Evolutionary conservation across 1,139 yeast species (phyloP), one percentile per base, ranked within the genome.

Genomic region (Magnusiomyces ingens): DNA sequence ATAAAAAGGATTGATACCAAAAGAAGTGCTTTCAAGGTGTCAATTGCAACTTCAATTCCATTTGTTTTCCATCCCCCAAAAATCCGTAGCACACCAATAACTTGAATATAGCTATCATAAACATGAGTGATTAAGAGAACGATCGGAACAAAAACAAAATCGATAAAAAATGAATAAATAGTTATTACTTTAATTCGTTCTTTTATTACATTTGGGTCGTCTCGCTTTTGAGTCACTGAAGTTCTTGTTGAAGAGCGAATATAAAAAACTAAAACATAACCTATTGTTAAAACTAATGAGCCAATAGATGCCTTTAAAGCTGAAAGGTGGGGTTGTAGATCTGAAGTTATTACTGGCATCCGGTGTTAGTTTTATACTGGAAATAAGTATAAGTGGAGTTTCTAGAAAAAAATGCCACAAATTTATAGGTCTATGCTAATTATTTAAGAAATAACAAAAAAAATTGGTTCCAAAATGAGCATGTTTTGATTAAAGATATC

Each of bases 161-260:
- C 65, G 1, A 62, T 54, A 5, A 70, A 52, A 2, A 69, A 48
- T 15, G 77, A 64, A 12, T 62, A 60, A 26, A 68, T 53, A 49
- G 77, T 68, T 47, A 78, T 67, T 2, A 65, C 51, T 1, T 65
- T 55, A 17, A 78, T 70, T 32, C 82, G 70, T 15, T 54, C 57
- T 35, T 73, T 60, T 32, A 82, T 69, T 53, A 75, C 73, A 12
- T 57, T 51, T 1, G 65, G 64, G 54, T 67, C 68, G 50, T 70
- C 67, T 40, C 72, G 55, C 11, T 58, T 56, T 37, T 57, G 58
- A 10, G 59, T 54, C 8, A 57, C 50, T 15, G 68, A 61, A 2
- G 71, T 71, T 42, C 72, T 52, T 8, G 71, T 65, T 15, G 51
- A 21, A 5, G 59, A 55, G 21, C 63, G 61, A 17, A 66, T 41